phyloP scores from a whole-genome alignment of 768 basidiomycete species.

The Daedaleopsis sinensis region DNA sequence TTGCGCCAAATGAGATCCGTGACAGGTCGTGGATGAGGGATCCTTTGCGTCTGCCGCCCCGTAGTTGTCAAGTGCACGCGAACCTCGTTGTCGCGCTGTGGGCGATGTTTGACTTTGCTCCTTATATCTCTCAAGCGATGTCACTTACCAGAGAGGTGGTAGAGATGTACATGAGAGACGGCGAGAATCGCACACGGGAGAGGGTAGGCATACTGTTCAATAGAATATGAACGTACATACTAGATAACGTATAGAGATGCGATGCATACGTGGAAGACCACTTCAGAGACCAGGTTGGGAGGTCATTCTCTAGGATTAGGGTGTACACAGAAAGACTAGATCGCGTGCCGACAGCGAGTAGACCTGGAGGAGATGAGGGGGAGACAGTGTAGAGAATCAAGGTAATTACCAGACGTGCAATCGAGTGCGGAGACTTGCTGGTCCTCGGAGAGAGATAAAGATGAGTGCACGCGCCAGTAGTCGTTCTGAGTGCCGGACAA shows the following conservation, averaged over 20 bases:
- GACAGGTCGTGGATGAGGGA: slow-evolving; percentile 77
- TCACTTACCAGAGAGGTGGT: slow-evolving; percentile 58
- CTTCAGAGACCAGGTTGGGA: slow-evolving; percentile 82
- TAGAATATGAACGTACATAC: slow-evolving; percentile 23
- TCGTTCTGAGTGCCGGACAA: slow-evolving; percentile 65
- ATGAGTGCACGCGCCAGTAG: slow-evolving; percentile 82
- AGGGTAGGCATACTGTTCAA: slow-evolving; percentile 49
- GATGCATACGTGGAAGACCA: slow-evolving; percentile 64
- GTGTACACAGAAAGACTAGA: slow-evolving; percentile 72
- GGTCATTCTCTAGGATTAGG: slow-evolving; percentile 76
- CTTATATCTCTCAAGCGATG: neutral
- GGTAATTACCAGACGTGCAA: slow-evolving; percentile 66
- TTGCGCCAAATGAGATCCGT: slow-evolving; percentile 73
- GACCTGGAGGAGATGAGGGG: slow-evolving; percentile 51
- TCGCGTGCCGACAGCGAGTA: slow-evolving; percentile 70
- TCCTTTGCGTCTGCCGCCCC: slow-evolving; percentile 64
- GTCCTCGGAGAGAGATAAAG: slow-evolving; percentile 62
- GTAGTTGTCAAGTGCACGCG: slow-evolving; percentile 74
- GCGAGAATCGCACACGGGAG: slow-evolving; percentile 64
- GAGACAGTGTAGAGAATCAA: slow-evolving; percentile 1
- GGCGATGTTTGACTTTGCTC: slow-evolving; percentile 15
- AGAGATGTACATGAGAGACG: slow-evolving; percentile 75
- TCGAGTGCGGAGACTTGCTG: slow-evolving; percentile 64
- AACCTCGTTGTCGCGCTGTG: slow-evolving; percentile 59
- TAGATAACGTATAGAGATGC: slow-evolving; percentile 1